Conservation (phyloP, 2,329 filamentous ascomycete genomes). For the Sarocladium strictum region DNA sequence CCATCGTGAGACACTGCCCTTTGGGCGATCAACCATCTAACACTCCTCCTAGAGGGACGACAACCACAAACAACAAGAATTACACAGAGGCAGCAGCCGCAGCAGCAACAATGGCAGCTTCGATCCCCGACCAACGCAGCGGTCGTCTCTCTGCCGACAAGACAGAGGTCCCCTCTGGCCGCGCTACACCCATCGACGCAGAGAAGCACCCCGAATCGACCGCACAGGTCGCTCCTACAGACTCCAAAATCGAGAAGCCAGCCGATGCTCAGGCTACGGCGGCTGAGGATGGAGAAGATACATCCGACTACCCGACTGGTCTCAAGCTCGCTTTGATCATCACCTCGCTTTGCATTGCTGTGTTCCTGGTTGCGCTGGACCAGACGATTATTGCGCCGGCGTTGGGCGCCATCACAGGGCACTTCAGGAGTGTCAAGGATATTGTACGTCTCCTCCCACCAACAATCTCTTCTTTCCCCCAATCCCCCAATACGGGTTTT, state of each 20-base stretch:
- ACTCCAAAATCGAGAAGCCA: slow-evolving; percentile 7
- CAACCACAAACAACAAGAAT: too few species aligned
- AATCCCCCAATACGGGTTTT: too few species aligned
- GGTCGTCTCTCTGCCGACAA: slow-evolving; percentile 5
- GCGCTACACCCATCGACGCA: not conserved
- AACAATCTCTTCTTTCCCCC: too few species aligned
- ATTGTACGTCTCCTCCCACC: slow-evolving; percentile 28
- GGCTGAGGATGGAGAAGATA: slow-evolving; percentile 13
- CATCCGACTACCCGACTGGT: slow-evolving; percentile 31
- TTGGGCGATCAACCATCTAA: too few species aligned
- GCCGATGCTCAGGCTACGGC: not conserved
- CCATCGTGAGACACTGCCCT: too few species aligned
- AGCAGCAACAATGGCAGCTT: not conserved
- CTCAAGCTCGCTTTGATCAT: slow-evolving; percentile 36
- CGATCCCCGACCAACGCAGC: not conserved
- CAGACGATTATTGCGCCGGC: slow-evolving; percentile 48
- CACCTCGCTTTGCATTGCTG: slow-evolving; percentile 35
- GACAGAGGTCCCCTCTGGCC: slow-evolving; percentile 3
- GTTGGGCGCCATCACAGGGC: slow-evolving; percentile 42
- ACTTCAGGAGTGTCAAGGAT: slow-evolving; percentile 38
- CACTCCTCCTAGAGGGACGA: too few species aligned
- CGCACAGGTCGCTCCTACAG: not conserved
- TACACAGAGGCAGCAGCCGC: not conserved
- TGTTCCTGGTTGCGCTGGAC: slow-evolving; percentile 45
- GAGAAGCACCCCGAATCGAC: slow-evolving; percentile 7